Conservation (phyloP, 2,329 filamentous ascomycete species). For the Lithohypha guttulata region DNA sequence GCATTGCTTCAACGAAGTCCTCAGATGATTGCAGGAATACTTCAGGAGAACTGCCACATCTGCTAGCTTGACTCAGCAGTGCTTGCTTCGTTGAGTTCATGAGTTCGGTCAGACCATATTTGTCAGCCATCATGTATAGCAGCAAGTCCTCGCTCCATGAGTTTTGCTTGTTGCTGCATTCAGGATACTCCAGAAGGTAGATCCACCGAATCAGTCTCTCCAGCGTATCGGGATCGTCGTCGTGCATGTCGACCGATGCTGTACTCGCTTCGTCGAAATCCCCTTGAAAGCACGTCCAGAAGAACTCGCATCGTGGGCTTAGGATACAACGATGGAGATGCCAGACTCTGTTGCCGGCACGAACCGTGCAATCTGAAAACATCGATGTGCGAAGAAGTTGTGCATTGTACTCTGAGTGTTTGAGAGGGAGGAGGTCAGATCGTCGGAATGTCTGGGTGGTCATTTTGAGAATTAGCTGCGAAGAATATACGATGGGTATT, state of each 20-base stretch:
- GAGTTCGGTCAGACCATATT: slow-evolving; percentile 4
- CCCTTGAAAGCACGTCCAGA: slow-evolving; percentile 2
- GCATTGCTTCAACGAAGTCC: slow-evolving; percentile 2
- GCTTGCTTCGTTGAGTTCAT: not conserved
- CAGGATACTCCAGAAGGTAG: slow-evolving; percentile 1
- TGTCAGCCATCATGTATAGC: slow-evolving; percentile 9
- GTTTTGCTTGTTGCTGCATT: not conserved
- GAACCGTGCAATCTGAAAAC: slow-evolving; percentile 6
- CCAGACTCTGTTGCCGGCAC: not conserved
- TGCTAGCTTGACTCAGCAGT: not conserved
- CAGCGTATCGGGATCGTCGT: slow-evolving; percentile 6
- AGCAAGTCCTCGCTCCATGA: slow-evolving; percentile 4
- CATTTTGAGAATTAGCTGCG: not conserved
- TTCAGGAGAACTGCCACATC: not conserved
- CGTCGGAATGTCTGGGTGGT: not conserved
- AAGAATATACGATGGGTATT: no score
- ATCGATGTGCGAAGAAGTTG: slow-evolving; percentile 5
- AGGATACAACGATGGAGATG: slow-evolving; percentile 7
- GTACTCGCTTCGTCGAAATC: slow-evolving; percentile 5
- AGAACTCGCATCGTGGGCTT: slow-evolving; percentile 7
- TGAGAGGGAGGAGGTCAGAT: slow-evolving; percentile 1
- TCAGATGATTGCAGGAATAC: slow-evolving; percentile 1
- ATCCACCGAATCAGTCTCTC: slow-evolving; percentile 8
- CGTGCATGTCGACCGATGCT: slow-evolving; percentile 7
- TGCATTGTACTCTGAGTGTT: slow-evolving; percentile 1